Base-by-base conservation (phyloP, 257 asterid genomes). In the Solanum acaule region DNA sequence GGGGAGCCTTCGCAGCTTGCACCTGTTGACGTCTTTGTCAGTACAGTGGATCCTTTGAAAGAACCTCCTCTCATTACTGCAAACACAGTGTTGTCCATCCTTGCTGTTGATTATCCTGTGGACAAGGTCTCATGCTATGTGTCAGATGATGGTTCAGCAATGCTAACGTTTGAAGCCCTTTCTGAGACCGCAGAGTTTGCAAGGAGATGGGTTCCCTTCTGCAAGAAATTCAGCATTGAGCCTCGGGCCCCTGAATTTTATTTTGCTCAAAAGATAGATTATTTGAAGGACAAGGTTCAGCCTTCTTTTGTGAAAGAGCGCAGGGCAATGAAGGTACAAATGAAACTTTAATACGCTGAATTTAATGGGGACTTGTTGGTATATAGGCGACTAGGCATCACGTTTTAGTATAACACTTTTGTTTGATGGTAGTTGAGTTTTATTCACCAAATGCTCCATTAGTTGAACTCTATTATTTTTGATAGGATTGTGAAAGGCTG, bases 11-110 rank as follows among this genome's bases (percentile, higher is more conserved):
- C 96, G 2, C 95, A 93, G 89, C 90, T 94, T 81, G 97, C 93
- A 33, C 95, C 96, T 13, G 87, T 94, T 2, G 97, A 94, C 75
- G 87, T 94, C 88, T 94, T 93, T 83, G 97, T 94, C 89, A 94
- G 97, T 94, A 94, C 97, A 16, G 96, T 94, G 94, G 97, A 94
- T 79, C 96, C 97, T 67, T 70, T 94, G 95, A 94, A 94, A 86
- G 97, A 93, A 90, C 97, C 97, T 88, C 97, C 97, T 12, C 90
- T 94, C 34, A 87, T 94, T 40, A 94, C 97, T 63, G 97, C 97
- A 42, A 94, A 94, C 92, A 94, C 97, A 2, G 95, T 94, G 81
- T 89, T 94, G 71, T 93, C 97, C 88, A 92, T 94, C 89, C 95
- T 94, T 83, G 87, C 94, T 25, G 97, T 94, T 89, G 97, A 94